Evolutionary conservation across 2,329 filamentous ascomycete species (phyloP).

Genomic region (Zymoseptoria tritici): DNA sequence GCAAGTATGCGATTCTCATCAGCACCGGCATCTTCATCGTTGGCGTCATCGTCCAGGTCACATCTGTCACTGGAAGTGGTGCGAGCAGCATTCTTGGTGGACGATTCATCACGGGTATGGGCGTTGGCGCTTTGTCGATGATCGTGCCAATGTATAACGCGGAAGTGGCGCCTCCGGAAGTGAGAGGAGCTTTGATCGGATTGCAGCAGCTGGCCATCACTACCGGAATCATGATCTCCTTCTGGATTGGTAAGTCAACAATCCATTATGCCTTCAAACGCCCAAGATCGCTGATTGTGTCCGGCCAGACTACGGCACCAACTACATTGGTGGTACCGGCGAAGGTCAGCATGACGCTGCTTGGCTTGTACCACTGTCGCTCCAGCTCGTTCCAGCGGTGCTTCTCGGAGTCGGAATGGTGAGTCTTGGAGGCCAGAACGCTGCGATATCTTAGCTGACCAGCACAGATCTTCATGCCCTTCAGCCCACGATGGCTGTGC

Average conservation of each 20-base stretch:
- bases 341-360: slow-evolving; percentile 55
- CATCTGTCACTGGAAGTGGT: slow-evolving; percentile 48
- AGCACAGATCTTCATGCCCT: slow-evolving; percentile 58
- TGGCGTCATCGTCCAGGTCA: slow-evolving; percentile 62
- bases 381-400: slow-evolving; percentile 62
- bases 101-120: slow-evolving; percentile 63
- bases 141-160: slow-evolving; percentile 45
- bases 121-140: slow-evolving; percentile 61
- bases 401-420: slow-evolving; percentile 63
- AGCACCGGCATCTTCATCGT: slow-evolving; percentile 61
- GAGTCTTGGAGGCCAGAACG: not conserved
- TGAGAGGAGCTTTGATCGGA: slow-evolving; percentile 58
- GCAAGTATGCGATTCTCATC: slow-evolving; percentile 63
- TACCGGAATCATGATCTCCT: slow-evolving; percentile 50
- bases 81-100: slow-evolving; percentile 59
- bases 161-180: slow-evolving; percentile 51
- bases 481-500: slow-evolving; percentile 67
- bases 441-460: not conserved
- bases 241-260: slow-evolving; percentile 35
- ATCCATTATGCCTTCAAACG: not conserved
- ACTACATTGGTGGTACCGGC: slow-evolving; percentile 50
- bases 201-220: slow-evolving; percentile 58
- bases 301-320: slow-evolving; percentile 25
- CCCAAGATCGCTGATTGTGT: not conserved
- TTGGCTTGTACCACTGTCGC: slow-evolving; percentile 65